Conservation (phyloP, 1,139 yeast species). For the Lodderomyces orthopsilosis region DNA sequence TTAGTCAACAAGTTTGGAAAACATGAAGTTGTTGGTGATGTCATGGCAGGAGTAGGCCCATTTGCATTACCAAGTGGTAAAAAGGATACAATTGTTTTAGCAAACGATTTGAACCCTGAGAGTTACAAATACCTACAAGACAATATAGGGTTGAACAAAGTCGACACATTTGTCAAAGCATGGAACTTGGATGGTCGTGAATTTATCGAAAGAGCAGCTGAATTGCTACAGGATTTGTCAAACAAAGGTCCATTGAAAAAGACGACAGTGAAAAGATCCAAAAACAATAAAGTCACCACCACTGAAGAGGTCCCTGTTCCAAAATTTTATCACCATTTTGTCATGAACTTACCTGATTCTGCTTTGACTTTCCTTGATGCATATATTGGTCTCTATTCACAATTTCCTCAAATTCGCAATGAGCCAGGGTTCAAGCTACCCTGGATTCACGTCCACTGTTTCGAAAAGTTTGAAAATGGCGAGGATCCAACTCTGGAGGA, state of each 20-base stretch:
- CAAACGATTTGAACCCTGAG: slow-evolving; percentile 92
- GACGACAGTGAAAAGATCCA: slow-evolving; percentile 27
- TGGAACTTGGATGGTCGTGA: slow-evolving; percentile 80
- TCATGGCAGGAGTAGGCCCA: slow-evolving; percentile 98
- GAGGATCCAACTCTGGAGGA: slow-evolving; percentile 71
- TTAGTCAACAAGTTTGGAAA: slow-evolving; percentile 59
- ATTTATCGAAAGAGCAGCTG: slow-evolving; percentile 64
- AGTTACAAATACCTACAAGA: slow-evolving; percentile 66
- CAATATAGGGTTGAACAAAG: slow-evolving; percentile 67
- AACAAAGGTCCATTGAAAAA: slow-evolving; percentile 24
- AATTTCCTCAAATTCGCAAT: slow-evolving; percentile 31
- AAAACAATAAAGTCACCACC: slow-evolving; percentile 25
- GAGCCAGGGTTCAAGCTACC: slow-evolving; percentile 62
- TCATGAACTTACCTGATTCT: slow-evolving; percentile 94
- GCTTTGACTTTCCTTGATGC: slow-evolving; percentile 84
- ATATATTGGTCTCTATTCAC: slow-evolving; percentile 64
- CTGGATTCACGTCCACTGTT: slow-evolving; percentile 82
- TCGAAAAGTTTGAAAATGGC: slow-evolving; percentile 75
- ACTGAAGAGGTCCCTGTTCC: slow-evolving; percentile 50
- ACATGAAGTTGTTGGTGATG: slow-evolving; percentile 84
- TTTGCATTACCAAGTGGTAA: slow-evolving; percentile 96
- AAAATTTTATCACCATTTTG: slow-evolving; percentile 63
- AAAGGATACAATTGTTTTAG: slow-evolving; percentile 73
- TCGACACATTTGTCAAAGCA: slow-evolving; percentile 55
- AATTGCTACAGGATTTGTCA: slow-evolving; percentile 42